phyloP scores from a whole-genome alignment of 352 stramenopile species.

The Phytophthora syringae region DNA sequence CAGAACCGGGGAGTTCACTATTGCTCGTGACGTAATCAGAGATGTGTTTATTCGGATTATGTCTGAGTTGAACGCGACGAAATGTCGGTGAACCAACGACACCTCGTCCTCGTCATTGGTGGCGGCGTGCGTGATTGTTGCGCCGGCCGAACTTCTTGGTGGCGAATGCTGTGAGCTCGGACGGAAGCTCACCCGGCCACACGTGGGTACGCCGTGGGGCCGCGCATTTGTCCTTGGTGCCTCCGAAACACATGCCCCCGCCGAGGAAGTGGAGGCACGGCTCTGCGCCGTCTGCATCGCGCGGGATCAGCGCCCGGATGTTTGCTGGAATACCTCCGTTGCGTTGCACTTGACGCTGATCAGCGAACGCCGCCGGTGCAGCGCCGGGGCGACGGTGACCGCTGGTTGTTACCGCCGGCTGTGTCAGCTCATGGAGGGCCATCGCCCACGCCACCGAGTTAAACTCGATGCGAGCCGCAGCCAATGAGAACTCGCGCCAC shows the following conservation, averaged over 20 bases:
- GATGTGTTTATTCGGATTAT: no score
- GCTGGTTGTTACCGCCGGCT: no score
- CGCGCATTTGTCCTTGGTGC: background rate
- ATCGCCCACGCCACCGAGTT: no score
- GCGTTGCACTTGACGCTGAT: no score
- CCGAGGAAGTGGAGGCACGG: background rate
- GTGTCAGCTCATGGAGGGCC: no score
- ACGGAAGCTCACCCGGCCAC: background rate
- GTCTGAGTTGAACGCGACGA: no score
- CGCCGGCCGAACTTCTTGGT: background rate
- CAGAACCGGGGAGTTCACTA: no score
- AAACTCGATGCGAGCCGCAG: no score
- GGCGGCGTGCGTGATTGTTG: background rate
- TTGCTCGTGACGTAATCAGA: no score
- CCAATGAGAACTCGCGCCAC: no score
- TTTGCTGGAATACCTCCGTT: background rate
- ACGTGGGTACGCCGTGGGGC: background rate
- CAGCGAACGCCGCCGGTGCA: no score
- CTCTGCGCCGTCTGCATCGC: background rate
- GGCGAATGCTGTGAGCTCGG: background rate
- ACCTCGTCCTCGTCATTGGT: constrained; percentile 1
- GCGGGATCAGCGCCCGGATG: background rate
- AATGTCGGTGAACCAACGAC: background rate
- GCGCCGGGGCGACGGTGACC: no score
- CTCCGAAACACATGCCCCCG: background rate